Percentiles rank a stretch among this genome's conserved stretches.
Conservation (phyloP, 331 rosid species). For the Saraca asoca region DNA sequence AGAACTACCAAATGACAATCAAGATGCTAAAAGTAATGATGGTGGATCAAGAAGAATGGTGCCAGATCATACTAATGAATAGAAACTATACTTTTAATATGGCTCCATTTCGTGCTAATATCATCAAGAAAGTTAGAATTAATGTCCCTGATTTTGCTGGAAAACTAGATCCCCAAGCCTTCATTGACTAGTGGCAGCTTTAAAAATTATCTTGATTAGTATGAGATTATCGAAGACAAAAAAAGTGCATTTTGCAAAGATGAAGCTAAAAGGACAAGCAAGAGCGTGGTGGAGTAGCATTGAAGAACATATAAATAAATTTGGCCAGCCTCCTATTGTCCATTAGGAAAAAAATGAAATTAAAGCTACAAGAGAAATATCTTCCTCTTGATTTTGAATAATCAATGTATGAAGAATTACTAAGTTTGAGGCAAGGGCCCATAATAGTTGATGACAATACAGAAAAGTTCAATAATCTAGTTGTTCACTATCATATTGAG, state of each 20-base stretch:
- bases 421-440: not conserved
- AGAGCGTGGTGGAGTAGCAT: not conserved
- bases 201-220: slow-evolving; percentile 7
- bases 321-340: not conserved
- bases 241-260: not conserved
- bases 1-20: not conserved
- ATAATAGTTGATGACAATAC: not conserved
- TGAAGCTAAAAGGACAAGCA: not conserved
- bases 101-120: not conserved
- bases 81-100: too few species aligned
- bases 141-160: not conserved
- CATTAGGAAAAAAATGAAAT: slow-evolving; percentile 8
- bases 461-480: not conserved
- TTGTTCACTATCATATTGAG: not conserved
- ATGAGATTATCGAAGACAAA: not conserved
- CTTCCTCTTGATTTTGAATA: slow-evolving; percentile 6
- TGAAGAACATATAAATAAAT: not conserved
- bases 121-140: not conserved
- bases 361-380: not conserved
- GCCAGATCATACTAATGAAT: not conserved
- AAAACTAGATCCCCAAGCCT: not conserved
- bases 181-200: not conserved
- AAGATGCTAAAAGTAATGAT: not conserved
- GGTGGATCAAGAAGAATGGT: not conserved
- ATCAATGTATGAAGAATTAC: not conserved